phyloP scores from a whole-genome alignment of 2,329 filamentous ascomycete genomes.

The Colletotrichum cuscutae region DNA sequence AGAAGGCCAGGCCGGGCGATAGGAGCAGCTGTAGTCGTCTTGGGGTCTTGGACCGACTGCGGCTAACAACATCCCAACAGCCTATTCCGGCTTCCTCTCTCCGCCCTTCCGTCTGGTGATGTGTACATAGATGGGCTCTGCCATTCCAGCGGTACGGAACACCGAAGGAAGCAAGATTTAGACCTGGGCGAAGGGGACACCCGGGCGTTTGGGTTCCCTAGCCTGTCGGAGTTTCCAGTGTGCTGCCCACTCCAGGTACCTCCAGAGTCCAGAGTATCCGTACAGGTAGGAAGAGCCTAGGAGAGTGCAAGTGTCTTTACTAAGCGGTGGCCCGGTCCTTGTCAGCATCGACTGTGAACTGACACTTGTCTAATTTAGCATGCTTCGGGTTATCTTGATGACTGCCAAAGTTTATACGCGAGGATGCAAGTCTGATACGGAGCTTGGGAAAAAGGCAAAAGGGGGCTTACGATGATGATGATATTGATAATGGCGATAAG shows the following conservation, averaged over 20 bases:
- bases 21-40: background rate
- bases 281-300: background rate
- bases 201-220: background rate
- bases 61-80: background rate
- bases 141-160: slow-evolving; percentile 26
- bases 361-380: background rate
- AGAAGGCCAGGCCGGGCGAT: background rate
- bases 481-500: background rate
- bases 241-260: background rate
- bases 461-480: background rate
- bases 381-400: background rate
- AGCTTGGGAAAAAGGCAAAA: background rate
- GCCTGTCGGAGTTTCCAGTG: background rate
- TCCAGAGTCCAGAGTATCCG: background rate
- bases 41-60: background rate
- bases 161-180: slow-evolving; percentile 13
- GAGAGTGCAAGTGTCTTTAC: background rate
- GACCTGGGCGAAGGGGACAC: background rate
- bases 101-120: slow-evolving; percentile 10
- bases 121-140: background rate
- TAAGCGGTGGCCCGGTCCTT: background rate
- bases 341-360: slow-evolving; percentile 4
- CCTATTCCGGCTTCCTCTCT: slow-evolving; percentile 17
- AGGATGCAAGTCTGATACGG: background rate
- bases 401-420: background rate